Evolutionary conservation across 208 protist genomes (phyloP).

Genomic region (Leishmania martiniquensis): DNA sequence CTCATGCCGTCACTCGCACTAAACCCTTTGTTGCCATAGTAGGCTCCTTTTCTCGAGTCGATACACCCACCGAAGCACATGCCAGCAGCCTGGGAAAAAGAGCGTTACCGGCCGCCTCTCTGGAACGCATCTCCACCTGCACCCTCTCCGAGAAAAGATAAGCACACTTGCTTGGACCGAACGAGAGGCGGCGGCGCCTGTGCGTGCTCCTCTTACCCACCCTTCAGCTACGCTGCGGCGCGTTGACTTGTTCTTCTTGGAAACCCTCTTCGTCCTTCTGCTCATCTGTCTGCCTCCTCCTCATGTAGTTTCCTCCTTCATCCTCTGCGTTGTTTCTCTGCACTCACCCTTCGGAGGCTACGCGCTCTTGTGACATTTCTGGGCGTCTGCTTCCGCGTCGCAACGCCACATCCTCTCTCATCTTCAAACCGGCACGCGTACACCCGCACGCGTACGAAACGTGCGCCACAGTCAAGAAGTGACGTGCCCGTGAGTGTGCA

Average conservation of each 20-base stretch:
- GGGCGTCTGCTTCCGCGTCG: background rate
- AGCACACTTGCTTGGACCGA: background rate
- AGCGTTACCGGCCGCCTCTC: background rate
- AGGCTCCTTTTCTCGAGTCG: background rate
- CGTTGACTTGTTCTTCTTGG: no score
- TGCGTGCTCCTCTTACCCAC: background rate
- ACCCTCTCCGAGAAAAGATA: background rate
- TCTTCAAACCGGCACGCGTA: background rate
- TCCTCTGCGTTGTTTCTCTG: background rate
- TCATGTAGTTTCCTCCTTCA: background rate
- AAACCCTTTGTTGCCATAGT: background rate
- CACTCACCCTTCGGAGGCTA: background rate
- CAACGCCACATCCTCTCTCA: background rate
- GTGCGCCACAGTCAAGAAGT: background rate
- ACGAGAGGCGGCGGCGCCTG: background rate
- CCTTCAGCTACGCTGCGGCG: no score
- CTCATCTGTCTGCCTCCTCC: background rate
- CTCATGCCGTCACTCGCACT: no score
- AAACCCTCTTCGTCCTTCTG: slow-evolving; percentile 1
- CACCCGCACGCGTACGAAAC: background rate
- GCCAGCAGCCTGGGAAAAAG: background rate
- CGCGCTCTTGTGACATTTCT: background rate
- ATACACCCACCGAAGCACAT: background rate
- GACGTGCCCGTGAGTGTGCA: background rate
- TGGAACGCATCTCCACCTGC: background rate